phyloP scores from a whole-genome alignment of 1,284 basidiomycete species.

The Rhodotorula sp. region DNA sequence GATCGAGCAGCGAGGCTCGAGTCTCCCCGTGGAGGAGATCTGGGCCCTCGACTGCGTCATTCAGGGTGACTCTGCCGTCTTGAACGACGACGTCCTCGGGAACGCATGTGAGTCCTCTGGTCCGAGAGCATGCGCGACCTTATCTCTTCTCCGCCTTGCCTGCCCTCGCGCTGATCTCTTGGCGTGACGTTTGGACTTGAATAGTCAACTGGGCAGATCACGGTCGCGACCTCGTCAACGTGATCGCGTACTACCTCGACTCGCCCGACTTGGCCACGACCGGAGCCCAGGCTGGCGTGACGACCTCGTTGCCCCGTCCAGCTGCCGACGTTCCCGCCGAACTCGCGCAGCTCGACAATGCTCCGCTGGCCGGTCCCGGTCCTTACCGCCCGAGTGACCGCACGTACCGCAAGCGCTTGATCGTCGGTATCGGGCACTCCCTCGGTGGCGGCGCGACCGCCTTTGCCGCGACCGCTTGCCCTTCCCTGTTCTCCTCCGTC shows the following conservation, averaged over 20 bases:
- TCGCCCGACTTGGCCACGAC: not conserved
- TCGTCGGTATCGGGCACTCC: constrained; percentile 75
- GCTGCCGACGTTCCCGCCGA: not conserved
- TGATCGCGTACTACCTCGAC: constrained; percentile 57
- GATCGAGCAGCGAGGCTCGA: constrained; percentile 18
- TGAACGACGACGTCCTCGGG: constrained; percentile 61
- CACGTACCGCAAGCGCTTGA: constrained; percentile 39
- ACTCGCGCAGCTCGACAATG: constrained; percentile 30
- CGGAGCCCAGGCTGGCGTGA: not conserved
- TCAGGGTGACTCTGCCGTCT: constrained; percentile 68
- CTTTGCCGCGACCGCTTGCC: constrained; percentile 53
- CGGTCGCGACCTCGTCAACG: constrained; percentile 68
- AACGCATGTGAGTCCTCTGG: constrained; percentile 56
- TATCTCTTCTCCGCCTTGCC: no score
- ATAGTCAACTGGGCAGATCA: constrained; percentile 69
- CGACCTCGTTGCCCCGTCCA: not conserved
- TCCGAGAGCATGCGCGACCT: not conserved
- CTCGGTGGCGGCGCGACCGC: constrained; percentile 62
- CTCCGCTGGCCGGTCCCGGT: constrained; percentile 1
- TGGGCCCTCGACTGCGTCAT: constrained; percentile 75
- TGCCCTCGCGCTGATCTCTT: not conserved
- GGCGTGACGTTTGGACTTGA: not conserved
- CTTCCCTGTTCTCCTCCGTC: constrained; percentile 68
- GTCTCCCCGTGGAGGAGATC: constrained; percentile 62
- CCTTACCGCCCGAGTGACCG: constrained; percentile 45